Percentiles rank a stretch among this genome's conserved stretches.
phyloP scores from a whole-genome alignment of 2,329 filamentous ascomycete genomes.

The Arachnomyces sp. region DNA sequence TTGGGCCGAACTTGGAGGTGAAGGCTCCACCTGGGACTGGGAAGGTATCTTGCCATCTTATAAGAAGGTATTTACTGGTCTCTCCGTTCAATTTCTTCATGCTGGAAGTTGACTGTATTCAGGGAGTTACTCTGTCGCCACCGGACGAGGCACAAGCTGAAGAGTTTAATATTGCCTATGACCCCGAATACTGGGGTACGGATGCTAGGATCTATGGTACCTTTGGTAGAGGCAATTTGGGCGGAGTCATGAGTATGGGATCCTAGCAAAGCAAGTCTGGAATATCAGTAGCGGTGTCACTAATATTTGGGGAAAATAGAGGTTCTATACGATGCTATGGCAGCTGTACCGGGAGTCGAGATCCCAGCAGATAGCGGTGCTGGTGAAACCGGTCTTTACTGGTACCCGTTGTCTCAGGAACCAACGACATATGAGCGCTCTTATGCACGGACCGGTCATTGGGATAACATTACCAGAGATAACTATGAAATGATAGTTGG shows the following conservation, averaged over 20 bases:
- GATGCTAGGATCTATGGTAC: background rate
- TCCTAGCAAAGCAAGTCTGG: background rate
- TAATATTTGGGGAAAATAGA: background rate
- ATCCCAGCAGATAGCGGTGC: slow-evolving; percentile 18
- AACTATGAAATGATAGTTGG: slow-evolving; percentile 21
- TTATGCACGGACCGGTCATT: slow-evolving; percentile 21
- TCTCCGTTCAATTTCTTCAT: background rate
- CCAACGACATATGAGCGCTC: slow-evolving; percentile 15
- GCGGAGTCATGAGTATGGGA: slow-evolving; percentile 2
- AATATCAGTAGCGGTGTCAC: background rate
- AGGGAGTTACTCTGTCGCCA: background rate
- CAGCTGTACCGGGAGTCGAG: slow-evolving; percentile 18
- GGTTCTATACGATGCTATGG: slow-evolving; percentile 17
- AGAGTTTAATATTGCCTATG: slow-evolving; percentile 2
- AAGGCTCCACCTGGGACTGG: slow-evolving; percentile 36
- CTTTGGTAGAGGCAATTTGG: background rate
- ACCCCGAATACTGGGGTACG: slow-evolving; percentile 2
- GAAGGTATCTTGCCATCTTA: slow-evolving; percentile 39
- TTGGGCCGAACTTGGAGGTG: slow-evolving; percentile 35
- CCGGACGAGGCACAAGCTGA: slow-evolving; percentile 1
- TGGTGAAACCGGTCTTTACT: slow-evolving; percentile 21
- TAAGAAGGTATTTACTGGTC: slow-evolving; percentile 22
- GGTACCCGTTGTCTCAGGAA: slow-evolving; percentile 19
- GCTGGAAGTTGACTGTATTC: background rate
- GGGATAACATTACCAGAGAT: slow-evolving; percentile 15